Evolutionary conservation across 1,139 yeast species (phyloP).

Genomic region (Arxiozyma bovina): DNA sequence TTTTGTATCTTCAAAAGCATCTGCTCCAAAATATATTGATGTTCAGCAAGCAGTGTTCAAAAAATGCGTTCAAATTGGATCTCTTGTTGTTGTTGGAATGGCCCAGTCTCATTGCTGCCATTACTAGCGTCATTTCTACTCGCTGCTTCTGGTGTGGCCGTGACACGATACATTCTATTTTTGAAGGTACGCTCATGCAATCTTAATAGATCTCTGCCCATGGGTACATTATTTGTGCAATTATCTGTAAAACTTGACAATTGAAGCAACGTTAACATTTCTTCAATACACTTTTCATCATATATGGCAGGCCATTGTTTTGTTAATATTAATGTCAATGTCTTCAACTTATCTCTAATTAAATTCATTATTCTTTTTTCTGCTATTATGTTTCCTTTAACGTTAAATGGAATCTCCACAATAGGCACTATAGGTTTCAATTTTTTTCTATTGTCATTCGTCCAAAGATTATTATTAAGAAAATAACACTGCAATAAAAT

Average conservation of each 20-base stretch:
- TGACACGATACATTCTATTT: neutral
- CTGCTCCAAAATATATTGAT: too few relatives aligned
- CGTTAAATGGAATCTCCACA: slow-evolving; percentile 6
- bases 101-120: neutral
- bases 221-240: neutral
- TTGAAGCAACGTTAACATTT: neutral
- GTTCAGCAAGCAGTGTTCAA: too few relatives aligned
- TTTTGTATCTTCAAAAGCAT: too few relatives aligned
- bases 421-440: slow-evolving; percentile 1
- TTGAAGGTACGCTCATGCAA: neutral
- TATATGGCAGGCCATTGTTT: slow-evolving; percentile 5
- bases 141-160: neutral
- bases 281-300: neutral
- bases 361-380: slow-evolving; percentile 4
- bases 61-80: neutral
- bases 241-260: neutral
- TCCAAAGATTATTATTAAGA: neutral
- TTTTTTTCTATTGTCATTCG: neutral
- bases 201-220: neutral
- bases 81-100: neutral
- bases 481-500: slow-evolving; percentile 4
- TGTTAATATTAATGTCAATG: neutral
- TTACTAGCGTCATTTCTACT: neutral
- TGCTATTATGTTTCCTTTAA: slow-evolving; percentile 5
- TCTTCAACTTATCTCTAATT: slow-evolving; percentile 1